Evolutionary conservation across 331 rosid species (phyloP).

Genomic region (Arachis monticola): DNA sequence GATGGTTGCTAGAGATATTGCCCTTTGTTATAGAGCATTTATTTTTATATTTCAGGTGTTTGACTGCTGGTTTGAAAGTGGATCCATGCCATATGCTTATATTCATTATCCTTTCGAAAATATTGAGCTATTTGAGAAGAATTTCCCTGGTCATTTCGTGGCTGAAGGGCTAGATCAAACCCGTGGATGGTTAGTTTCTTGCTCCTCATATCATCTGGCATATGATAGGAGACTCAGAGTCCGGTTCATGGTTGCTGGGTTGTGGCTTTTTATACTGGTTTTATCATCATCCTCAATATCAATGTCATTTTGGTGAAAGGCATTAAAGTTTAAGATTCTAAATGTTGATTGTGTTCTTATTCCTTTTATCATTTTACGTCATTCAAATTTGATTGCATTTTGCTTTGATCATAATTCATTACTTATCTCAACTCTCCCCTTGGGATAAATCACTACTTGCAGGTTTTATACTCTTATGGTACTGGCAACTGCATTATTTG

Average conservation of each 20-base stretch:
- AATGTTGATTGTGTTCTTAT: not conserved
- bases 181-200: slow-evolving; percentile 88
- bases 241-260: slow-evolving; percentile 20
- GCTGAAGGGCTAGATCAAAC: slow-evolving; percentile 99
- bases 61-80: slow-evolving; percentile 99
- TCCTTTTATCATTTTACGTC: slow-evolving; percentile 2
- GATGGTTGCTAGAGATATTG: slow-evolving; percentile 5
- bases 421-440: not conserved
- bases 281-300: slow-evolving; percentile 1
- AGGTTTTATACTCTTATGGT: slow-evolving; percentile 99
- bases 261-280: slow-evolving; percentile 24
- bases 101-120: slow-evolving; percentile 98
- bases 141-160: slow-evolving; percentile 97
- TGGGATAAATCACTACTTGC: slow-evolving; percentile 28
- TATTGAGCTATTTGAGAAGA: slow-evolving; percentile 84
- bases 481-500: slow-evolving; percentile 93
- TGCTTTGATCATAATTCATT: slow-evolving; percentile 6
- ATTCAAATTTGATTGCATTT: slow-evolving; percentile 13
- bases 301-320: slow-evolving; percentile 2
- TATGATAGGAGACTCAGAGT: not conserved
- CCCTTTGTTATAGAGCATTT: slow-evolving; percentile 30
- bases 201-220: slow-evolving; percentile 15
- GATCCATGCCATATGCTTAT: slow-evolving; percentile 99
- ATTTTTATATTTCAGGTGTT: slow-evolving; percentile 69
- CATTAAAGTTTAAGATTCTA: not conserved